Conservation (phyloP, 2,329 filamentous ascomycete genomes). For the Metarhizium robertsii region DNA sequence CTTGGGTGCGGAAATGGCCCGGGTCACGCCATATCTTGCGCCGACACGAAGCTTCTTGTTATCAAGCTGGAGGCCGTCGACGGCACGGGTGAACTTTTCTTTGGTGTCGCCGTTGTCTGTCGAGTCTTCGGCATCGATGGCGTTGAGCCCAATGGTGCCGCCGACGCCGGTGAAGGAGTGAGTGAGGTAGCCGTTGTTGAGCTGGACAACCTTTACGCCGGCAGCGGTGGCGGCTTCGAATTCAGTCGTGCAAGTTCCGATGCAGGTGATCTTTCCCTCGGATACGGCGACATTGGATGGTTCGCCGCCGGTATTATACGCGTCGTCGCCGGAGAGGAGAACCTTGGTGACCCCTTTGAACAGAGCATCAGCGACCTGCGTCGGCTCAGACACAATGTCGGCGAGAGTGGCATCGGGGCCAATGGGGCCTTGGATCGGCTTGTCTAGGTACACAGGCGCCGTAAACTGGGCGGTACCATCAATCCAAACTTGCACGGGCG, state of each 20-base stretch:
- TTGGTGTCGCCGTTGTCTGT: conserved; percentile 42
- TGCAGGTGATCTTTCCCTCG: conserved; percentile 44
- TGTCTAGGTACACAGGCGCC: conserved; percentile 42
- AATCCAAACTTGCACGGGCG: conserved; percentile 54
- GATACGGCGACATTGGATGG: conserved; percentile 41
- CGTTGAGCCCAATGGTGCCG: conserved; percentile 50
- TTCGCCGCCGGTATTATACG: conserved; percentile 20
- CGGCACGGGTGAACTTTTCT: conserved; percentile 44
- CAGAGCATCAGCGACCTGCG: conserved; percentile 30
- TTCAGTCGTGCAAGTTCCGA: conserved; percentile 42
- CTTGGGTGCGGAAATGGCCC: conserved; percentile 46
- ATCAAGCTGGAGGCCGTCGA: conserved; percentile 46
- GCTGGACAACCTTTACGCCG: conserved; percentile 29
- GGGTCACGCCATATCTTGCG: conserved; percentile 47
- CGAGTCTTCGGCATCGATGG: conserved; percentile 48
- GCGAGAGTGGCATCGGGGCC: conserved; percentile 29
- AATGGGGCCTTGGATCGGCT: conserved; percentile 32
- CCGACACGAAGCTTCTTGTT: conserved; percentile 46
- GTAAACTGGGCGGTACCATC: conserved; percentile 48
- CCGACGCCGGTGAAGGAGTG: conserved; percentile 52
- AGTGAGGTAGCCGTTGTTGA: conserved; percentile 52
- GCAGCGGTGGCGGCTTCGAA: conserved; percentile 25
- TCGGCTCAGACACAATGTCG: conserved; percentile 32
- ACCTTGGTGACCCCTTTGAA: conserved; percentile 48
- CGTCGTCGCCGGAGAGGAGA: conserved; percentile 35